Base-by-base conservation (phyloP, 2,329 filamentous ascomycete genomes). In the Xylariaceae sp. region DNA sequence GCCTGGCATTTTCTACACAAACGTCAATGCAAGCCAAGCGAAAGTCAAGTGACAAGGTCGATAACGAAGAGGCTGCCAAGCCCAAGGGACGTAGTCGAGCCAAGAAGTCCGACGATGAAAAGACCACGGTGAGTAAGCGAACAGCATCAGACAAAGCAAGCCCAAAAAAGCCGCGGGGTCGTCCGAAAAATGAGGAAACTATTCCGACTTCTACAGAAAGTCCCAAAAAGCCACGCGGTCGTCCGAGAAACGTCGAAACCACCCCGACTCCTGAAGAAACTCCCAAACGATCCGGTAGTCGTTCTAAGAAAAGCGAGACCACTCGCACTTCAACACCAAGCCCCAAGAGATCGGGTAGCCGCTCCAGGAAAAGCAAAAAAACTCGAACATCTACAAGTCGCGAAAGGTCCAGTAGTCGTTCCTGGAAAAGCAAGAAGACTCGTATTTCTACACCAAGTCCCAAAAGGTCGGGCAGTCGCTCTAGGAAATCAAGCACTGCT, bases 191-290 rank as follows among this genome's bases (percentile, higher is more conserved):
- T 30, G 35, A 45, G 2, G 52, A 60, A 10, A 37, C 45, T 3
- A 34, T 30, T 18, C 45, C 60, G 4, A 47, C 39, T 30, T 8
- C 52, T 13, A 35, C 15, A 10, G 17, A 54, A 42, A 64, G 52
- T n/a, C 55, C 59, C 10, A 59, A 57, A 51, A 50, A 48, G 18
- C 50, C 66, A 23, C 63, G 65, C 13, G 67, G 69, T 49, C 65
- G 71, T 56, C 66, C 68, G 1, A 72, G 66, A 57, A 74, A 72
- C 60, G 59, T 66, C 2, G 53, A 62, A 11, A 30, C 53, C 2
- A 10, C 37, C 37, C 37, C 37, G 9, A 62, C 37, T 13, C 37
- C 37, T 10, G 37, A 57, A 13, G 47, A 62, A 13, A 62, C 54
- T 30, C 57, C 64, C 10, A 66, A 69, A 58, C 62, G 67, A 56